Conservation (phyloP, 2,329 filamentous ascomycete species). For the Talaromyces sp. region DNA sequence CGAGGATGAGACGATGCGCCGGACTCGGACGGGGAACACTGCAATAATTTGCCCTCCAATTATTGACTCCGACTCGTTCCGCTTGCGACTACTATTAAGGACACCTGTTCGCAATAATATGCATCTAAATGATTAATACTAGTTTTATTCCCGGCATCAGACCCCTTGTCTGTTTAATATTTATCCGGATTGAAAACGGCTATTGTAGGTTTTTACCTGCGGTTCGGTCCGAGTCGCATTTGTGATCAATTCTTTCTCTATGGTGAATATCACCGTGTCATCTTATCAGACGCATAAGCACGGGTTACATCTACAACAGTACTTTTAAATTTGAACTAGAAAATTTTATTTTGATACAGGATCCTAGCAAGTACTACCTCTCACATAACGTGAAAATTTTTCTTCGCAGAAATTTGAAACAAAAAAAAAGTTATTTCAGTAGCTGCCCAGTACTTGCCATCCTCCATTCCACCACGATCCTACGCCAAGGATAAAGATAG, state of each 20-base stretch:
- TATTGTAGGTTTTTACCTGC: no score
- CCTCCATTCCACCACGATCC: conserved; percentile 35
- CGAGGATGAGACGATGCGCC: background rate
- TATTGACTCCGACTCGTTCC: background rate
- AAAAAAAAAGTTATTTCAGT: background rate
- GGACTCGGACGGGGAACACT: background rate
- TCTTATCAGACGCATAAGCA: background rate
- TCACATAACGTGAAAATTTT: no score
- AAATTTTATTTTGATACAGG: no score
- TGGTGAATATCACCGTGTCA: background rate
- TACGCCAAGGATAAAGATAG: conserved; percentile 40
- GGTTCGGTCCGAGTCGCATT: no score
- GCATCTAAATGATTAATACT: background rate
- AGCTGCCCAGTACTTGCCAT: conserved; percentile 17
- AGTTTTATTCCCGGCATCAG: background rate
- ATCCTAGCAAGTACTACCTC: no score
- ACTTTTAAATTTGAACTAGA: no score
- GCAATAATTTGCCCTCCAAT: background rate
- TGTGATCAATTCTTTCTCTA: no score
- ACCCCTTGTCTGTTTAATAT: no score
- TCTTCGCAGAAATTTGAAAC: background rate
- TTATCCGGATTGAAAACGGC: background rate
- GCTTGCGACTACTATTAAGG: background rate
- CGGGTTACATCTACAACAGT: background rate
- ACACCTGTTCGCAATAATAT: background rate